Evolutionary conservation across 805 yeast genomes (phyloP), one percentile per base, ranked within the genome.

Genomic region (Teunomyces aglyptinius): DNA sequence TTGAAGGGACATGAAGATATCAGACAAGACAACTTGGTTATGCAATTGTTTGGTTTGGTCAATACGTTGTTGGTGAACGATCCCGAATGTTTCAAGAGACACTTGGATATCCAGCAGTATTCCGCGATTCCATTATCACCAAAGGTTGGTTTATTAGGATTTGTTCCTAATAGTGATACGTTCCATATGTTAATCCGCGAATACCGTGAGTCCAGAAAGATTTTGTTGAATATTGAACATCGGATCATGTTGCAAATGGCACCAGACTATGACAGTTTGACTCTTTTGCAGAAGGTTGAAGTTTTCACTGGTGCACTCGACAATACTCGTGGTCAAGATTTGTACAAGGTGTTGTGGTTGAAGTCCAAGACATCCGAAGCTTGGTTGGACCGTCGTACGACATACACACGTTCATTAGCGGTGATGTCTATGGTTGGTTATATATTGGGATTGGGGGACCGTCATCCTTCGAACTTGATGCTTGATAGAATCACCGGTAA

Each of bases 401-500:
- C 96, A 1, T 94, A 94, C 61, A 92, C 98, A 0, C 76, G 99
- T 47, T 94, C 98, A 0, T 73, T 94, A 53, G 99, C 99, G 0
- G 97, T 89, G 4, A 95, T 94, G 98, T 92, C 98, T 0, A 94
- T 94, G 97, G 96, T 86, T 36, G 99, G 99, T 1, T 94, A 94
- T 64, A 92, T 94, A 45, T 74, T 94, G 19, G 99, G 99, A 11
- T 75, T 94, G 16, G 99, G 99, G 50, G 99, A 94, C 64, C 81
- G 99, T 51, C 99, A 94, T 67, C 99, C 99, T 22, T 89, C 97
- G 26, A 94, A 94, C 61, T 77, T 94, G 68, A 89, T 94, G 97
- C 79, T 94, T 68, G 96, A 92, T 64, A 75, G 97, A 52, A 80
- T 85, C 42, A 89, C 98, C 0, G 99, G 99, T 50, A 90, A 92